A percentile compares a stretch with the other conserved stretches of the same genome.
Evolutionary conservation across 441 rosid species (phyloP).

Genomic region (Erodium chrysanthum): DNA sequence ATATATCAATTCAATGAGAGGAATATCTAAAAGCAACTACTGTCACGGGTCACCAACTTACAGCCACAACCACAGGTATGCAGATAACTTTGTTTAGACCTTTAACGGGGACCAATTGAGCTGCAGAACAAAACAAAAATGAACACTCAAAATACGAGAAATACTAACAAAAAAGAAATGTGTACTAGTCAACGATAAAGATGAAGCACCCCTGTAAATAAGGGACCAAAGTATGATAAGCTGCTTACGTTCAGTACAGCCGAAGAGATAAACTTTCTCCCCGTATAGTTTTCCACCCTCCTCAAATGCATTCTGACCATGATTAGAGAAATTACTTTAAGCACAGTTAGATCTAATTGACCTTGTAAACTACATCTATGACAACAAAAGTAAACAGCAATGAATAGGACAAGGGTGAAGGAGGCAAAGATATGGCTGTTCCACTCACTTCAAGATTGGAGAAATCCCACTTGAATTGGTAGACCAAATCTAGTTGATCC

Average conservation of each 20-base stretch:
- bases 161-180: background rate
- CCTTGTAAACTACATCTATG: background rate
- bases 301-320: constrained; percentile 70
- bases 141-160: constrained; percentile 10
- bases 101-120: constrained; percentile 61
- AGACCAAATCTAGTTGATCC: constrained; percentile 72
- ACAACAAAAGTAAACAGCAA: background rate
- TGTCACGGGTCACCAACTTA: constrained; percentile 34
- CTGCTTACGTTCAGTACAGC: constrained; percentile 88
- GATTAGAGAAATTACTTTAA: constrained; percentile 16
- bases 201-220: background rate
- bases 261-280: constrained; percentile 72
- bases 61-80: constrained; percentile 79
- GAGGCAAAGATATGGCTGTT: background rate
- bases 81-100: constrained; percentile 38
- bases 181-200: constrained; percentile 5
- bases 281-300: constrained; percentile 74
- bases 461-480: constrained; percentile 74
- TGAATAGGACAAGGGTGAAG: constrained; percentile 6
- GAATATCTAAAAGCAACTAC: background rate
- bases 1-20: background rate
- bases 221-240: constrained; percentile 5
- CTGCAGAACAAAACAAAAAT: constrained; percentile 42
- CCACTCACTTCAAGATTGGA: constrained; percentile 76
- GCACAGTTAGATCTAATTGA: constrained; percentile 8